Evolutionary conservation across 331 rosid species (phyloP).

Genomic region (Stylosanthes scabra): DNA sequence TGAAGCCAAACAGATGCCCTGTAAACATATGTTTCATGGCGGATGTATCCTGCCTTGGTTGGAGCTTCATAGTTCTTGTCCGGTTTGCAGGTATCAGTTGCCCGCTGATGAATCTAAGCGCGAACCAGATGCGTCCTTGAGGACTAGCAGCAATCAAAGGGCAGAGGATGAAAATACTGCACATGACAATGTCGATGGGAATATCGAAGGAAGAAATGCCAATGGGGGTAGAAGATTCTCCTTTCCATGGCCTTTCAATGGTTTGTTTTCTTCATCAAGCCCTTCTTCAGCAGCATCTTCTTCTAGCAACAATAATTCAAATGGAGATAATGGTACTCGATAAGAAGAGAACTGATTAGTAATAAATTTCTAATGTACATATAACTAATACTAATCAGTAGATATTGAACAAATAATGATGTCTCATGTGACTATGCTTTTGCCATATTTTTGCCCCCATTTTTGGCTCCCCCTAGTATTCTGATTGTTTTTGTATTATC

Average conservation of each 20-base stretch:
- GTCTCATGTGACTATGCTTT: conserved; percentile 27
- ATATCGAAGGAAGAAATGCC: conserved; percentile 53
- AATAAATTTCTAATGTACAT: conserved; percentile 50
- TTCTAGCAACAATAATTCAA: conserved; percentile 44
- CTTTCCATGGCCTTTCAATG: conserved; percentile 79
- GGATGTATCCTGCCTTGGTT: conserved; percentile 84
- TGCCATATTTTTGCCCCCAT: conserved; percentile 19
- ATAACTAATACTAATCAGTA: conserved; percentile 34
- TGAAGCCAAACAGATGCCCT: conserved; percentile 86
- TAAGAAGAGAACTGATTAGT: conserved; percentile 54
- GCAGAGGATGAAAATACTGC: conserved; percentile 25
- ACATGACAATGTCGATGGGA: conserved; percentile 39
- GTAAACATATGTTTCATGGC: conserved; percentile 75
- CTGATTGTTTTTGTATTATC: conserved; percentile 23
- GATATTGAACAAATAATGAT: conserved; percentile 21
- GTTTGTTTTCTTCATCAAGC: conserved; percentile 60
- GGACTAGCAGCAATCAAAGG: conserved; percentile 40
- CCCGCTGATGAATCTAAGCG: conserved; percentile 64
- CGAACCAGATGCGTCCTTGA: conserved; percentile 44
- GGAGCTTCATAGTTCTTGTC: conserved; percentile 87
- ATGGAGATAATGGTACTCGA: conserved; percentile 45
- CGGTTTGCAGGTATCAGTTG: conserved; percentile 81
- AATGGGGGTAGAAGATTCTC: conserved; percentile 68
- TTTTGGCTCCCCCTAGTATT: not conserved
- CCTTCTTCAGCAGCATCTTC: conserved; percentile 47